Percentiles rank a stretch among this genome's conserved stretches.
Evolutionary conservation across 2,329 filamentous ascomycete genomes (phyloP).

Genomic region (Nothophoma quercina): DNA sequence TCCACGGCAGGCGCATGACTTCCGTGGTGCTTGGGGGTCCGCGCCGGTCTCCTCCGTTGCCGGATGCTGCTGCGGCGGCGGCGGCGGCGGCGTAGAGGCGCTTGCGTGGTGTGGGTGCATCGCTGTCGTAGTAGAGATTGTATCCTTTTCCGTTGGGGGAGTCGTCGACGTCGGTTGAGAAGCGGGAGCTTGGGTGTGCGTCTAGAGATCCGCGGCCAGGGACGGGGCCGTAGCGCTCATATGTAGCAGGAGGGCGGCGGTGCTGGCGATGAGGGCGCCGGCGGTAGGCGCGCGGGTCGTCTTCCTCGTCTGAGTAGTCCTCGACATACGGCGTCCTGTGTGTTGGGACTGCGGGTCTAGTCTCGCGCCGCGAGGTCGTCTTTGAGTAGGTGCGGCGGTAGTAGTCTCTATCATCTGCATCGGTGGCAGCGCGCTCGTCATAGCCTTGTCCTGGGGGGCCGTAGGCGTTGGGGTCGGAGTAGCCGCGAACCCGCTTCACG

Average conservation of each 20-base stretch:
- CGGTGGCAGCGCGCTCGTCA: slow-evolving; percentile 12
- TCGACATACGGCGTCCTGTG: slow-evolving; percentile 32
- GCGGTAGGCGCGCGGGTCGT: slow-evolving; percentile 31
- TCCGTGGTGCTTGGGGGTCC: slow-evolving; percentile 46
- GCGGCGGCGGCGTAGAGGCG: slow-evolving; percentile 12
- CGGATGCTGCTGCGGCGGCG: slow-evolving; percentile 6
- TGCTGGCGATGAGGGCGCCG: slow-evolving; percentile 32
- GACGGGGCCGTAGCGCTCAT: slow-evolving; percentile 27
- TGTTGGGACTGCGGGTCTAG: slow-evolving; percentile 8
- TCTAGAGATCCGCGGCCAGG: slow-evolving; percentile 29
- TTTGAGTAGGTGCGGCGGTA: slow-evolving; percentile 18
- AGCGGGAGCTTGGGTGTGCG: slow-evolving; percentile 13
- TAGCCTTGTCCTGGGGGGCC: slow-evolving; percentile 9
- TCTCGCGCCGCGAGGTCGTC: slow-evolving; percentile 13
- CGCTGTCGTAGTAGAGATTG: slow-evolving; percentile 35
- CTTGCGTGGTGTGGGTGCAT: slow-evolving; percentile 27
- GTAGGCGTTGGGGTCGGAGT: slow-evolving; percentile 22
- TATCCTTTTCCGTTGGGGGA: slow-evolving; percentile 27
- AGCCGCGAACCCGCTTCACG: slow-evolving; percentile 18
- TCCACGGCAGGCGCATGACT: slow-evolving; percentile 44
- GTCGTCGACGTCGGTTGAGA: slow-evolving; percentile 29
- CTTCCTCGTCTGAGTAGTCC: slow-evolving; percentile 41
- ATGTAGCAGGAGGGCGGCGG: slow-evolving; percentile 35
- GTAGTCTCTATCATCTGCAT: slow-evolving; percentile 20
- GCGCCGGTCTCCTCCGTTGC: slow-evolving; percentile 18